Base-by-base conservation (phyloP, 805 yeast genomes). In the Candida namnaoensis region DNA sequence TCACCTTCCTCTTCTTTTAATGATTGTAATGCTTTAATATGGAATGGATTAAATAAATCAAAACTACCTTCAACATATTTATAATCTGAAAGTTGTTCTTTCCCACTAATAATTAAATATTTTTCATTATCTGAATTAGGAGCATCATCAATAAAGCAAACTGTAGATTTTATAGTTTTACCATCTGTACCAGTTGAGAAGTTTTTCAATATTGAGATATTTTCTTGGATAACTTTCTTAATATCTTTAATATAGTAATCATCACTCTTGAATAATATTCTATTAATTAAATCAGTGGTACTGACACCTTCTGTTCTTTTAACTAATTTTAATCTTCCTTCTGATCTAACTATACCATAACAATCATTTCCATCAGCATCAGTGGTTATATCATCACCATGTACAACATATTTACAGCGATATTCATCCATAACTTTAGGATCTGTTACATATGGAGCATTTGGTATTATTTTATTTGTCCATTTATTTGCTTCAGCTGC, bases 341-440 rank as follows among this genome's bases (percentile, higher is more conserved):
- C 62, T 41, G 86, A 87, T 58, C 91, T 90, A 49, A 90, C 86
- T 25, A 60, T 71, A 44, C 83, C 82, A 63, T 93, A 93, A 54
- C 97, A 88, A 63, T 93, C 99, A 43, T 86, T 80, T 3, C 99
- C 99, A 55, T 87, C 73, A 13, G 96, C 96, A 62, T 93, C 98
- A 2, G 97, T 85, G 25, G 97, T 93, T 49, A 93, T 88, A 57
- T 93, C 99, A 62, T 93, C 99, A 7, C 99, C 99, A 61, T 93
- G 99, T 10, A 93, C 96, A n/a, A 93, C 99, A 58, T 80, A 93
- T 55, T 77, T 64, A 65, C 99, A 93, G 7, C 74, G 76, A 55
- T 76, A 76, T 25, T 68, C 50, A 51, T 84, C 88, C 87, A 88
- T 74, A 40, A 87, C 82, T 35, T 64, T 66, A 1, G 95, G 95